Evolutionary conservation across 2,329 filamentous ascomycete genomes (phyloP).

Genomic region (Cordyceps sp.): DNA sequence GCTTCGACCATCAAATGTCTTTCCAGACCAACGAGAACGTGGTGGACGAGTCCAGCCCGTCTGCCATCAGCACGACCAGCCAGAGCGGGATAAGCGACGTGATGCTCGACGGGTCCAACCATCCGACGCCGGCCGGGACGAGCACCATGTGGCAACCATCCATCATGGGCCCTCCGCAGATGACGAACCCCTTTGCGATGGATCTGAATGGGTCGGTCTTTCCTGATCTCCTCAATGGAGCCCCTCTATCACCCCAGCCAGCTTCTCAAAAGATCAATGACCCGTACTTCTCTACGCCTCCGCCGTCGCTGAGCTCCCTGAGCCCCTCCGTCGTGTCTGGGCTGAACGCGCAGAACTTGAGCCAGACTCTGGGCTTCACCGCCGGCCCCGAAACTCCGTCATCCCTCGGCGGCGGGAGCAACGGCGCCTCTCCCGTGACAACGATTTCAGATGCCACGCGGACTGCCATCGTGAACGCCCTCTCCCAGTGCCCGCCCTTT

Average conservation of each 20-base stretch:
- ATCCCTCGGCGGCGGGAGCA: conserved; percentile 49
- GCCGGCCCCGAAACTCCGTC: conserved; percentile 55
- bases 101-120: conserved; percentile 70
- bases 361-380: conserved; percentile 47
- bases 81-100: conserved; percentile 83
- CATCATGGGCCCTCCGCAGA: conserved; percentile 51
- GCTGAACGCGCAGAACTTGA: conserved; percentile 42
- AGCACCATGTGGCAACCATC: conserved; percentile 53
- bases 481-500: conserved; percentile 39
- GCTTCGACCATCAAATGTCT: conserved; percentile 63
- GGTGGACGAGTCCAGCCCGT: conserved; percentile 86
- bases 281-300: conserved; percentile 63
- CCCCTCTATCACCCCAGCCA: conserved; percentile 64
- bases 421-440: conserved; percentile 40
- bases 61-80: conserved; percentile 86
- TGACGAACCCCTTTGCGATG: conserved; percentile 55
- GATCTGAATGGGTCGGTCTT: conserved; percentile 62
- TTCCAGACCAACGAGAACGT: conserved; percentile 61
- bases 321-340: conserved; percentile 57
- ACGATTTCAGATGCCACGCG: conserved; percentile 50
- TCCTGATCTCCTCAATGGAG: conserved; percentile 56
- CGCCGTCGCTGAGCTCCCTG: conserved; percentile 55
- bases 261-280: conserved; percentile 54
- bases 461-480: conserved; percentile 40
- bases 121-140: conserved; percentile 34